Percentiles rank a stretch among this genome's conserved stretches.
These are phyloP conservation scores for Prunus davidiana DNA, from an alignment of 306 rosid genomes.

Conservation along the genomic window DNA sequence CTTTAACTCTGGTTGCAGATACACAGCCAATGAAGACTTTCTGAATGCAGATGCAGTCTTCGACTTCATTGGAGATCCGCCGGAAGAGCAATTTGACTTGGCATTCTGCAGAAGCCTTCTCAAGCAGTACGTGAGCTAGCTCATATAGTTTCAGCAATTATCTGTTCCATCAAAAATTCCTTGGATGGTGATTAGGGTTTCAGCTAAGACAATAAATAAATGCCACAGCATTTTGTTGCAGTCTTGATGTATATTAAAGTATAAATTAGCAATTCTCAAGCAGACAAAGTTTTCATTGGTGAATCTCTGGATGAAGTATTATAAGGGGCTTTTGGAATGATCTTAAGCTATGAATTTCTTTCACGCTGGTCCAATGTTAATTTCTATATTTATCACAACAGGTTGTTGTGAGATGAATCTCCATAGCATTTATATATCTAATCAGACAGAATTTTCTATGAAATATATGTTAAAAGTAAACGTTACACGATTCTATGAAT, in stretches of 20 bases:
- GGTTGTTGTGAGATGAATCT: no score
- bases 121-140: slow-evolving; percentile 78
- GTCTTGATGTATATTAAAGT: background rate
- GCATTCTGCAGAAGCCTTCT: slow-evolving; percentile 84
- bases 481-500: background rate
- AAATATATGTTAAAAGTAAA: no score
- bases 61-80: slow-evolving; percentile 93
- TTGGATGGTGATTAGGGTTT: background rate
- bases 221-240: background rate
- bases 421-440: no score
- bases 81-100: slow-evolving; percentile 89
- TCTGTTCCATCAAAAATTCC: background rate
- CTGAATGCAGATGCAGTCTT: slow-evolving; percentile 83
- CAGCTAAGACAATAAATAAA: background rate
- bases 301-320: background rate
- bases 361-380: background rate
- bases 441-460: no score
- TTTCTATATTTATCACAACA: no score
- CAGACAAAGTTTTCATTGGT: background rate
- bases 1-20: slow-evolving; percentile 45
- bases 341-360: background rate
- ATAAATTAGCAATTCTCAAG: background rate
- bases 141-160: no score
- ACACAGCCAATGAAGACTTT: slow-evolving; percentile 88
- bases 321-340: background rate